Evolutionary conservation across 1,284 basidiomycete genomes (phyloP).

Genomic region (Heterobasidion annosum): DNA sequence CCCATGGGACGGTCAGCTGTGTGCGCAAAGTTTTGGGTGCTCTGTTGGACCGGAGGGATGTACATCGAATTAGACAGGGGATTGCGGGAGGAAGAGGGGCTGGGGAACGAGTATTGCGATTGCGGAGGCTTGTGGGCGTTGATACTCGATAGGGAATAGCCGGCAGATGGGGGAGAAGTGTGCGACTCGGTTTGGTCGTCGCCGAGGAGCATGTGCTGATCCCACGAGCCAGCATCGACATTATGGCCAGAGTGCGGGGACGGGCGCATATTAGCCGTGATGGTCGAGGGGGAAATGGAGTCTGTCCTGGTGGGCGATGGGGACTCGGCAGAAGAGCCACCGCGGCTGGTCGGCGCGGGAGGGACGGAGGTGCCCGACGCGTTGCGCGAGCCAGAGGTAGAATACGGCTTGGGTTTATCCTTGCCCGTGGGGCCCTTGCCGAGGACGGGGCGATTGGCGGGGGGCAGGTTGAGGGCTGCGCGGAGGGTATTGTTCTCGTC

Average conservation of each 20-base stretch:
- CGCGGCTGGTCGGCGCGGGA: slow-evolving; percentile 15
- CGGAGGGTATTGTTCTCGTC: slow-evolving; percentile 78
- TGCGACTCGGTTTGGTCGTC: slow-evolving; percentile 37
- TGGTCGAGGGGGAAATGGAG: slow-evolving; percentile 23
- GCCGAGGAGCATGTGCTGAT: slow-evolving; percentile 43
- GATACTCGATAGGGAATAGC: slow-evolving; percentile 33
- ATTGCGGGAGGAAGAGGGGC: slow-evolving; percentile 27
- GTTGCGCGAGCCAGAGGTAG: slow-evolving; percentile 20
- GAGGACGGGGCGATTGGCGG: slow-evolving; percentile 58
- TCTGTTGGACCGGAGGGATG: slow-evolving; percentile 16
- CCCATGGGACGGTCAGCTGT: slow-evolving; percentile 30
- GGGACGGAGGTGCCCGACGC: background rate
- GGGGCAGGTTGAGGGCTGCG: slow-evolving; percentile 67
- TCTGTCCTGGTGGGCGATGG: slow-evolving; percentile 23
- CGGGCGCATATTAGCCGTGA: slow-evolving; percentile 24
- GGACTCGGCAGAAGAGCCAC: slow-evolving; percentile 21
- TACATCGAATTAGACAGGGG: slow-evolving; percentile 29
- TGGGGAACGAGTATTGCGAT: slow-evolving; percentile 26
- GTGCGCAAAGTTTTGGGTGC: slow-evolving; percentile 25
- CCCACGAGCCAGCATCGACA: slow-evolving; percentile 47
- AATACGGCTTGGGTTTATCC: slow-evolving; percentile 51
- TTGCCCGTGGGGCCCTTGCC: slow-evolving; percentile 80
- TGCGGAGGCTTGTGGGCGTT: slow-evolving; percentile 16
- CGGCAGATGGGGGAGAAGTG: slow-evolving; percentile 27
- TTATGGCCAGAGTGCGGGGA: slow-evolving; percentile 33